Evolutionary conservation across 2,329 filamentous ascomycete genomes (phyloP).

Genomic region (Trichoderma aggressivum): DNA sequence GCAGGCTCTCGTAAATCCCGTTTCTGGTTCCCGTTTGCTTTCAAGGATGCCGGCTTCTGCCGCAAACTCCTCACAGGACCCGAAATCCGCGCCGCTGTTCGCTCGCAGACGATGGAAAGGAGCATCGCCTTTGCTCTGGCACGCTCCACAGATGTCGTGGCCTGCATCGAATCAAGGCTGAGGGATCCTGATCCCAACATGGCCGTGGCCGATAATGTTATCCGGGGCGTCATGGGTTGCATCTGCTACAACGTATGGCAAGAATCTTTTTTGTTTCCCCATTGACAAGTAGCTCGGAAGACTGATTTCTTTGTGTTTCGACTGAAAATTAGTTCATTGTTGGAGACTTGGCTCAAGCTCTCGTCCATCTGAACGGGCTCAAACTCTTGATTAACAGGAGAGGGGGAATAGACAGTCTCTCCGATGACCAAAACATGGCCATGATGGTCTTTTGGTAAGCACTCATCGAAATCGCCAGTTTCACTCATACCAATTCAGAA

Average conservation of each 20-base stretch:
- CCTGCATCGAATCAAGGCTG: neutral
- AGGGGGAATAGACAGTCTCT: slow-evolving; percentile 10
- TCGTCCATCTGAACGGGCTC: neutral
- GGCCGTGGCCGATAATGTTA: neutral
- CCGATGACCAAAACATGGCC: neutral
- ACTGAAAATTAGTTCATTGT: neutral
- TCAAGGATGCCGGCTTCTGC: neutral
- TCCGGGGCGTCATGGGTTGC: slow-evolving; percentile 6
- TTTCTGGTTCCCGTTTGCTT: slow-evolving; percentile 15
- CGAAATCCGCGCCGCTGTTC: slow-evolving; percentile 5
- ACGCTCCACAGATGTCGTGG: neutral
- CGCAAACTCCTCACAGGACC: slow-evolving; percentile 1
- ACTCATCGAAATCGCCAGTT: neutral
- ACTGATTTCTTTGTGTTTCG: neutral
- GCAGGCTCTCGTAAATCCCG: neutral
- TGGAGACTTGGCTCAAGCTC: slow-evolving; percentile 3
- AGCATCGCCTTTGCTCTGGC: slow-evolving; percentile 3
- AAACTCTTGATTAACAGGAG: slow-evolving; percentile 6
- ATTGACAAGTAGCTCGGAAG: neutral
- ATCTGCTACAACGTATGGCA: slow-evolving; percentile 14
- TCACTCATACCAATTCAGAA: neutral
- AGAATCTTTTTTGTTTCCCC: neutral
- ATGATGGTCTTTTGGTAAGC: slow-evolving; percentile 12
- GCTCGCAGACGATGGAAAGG: neutral
- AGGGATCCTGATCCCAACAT: neutral